Evolutionary conservation across 2,329 filamentous ascomycete genomes (phyloP).

Genomic region (Trichoderma guizhouense): DNA sequence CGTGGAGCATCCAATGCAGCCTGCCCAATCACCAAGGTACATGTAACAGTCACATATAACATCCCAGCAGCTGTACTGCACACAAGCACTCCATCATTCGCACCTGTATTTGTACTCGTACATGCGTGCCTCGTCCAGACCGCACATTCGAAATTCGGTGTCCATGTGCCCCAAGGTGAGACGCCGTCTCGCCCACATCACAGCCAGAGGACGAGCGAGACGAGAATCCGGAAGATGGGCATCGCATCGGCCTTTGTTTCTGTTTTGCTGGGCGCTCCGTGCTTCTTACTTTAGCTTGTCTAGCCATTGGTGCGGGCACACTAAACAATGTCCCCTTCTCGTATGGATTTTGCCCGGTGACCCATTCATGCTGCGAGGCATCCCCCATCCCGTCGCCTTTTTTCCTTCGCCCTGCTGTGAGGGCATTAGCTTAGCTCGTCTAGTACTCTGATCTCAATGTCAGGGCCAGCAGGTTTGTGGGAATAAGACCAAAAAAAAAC

Average conservation of each 20-base stretch:
- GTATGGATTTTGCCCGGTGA: slow-evolving; percentile 2
- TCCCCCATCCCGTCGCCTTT: background rate
- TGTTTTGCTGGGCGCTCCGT: background rate
- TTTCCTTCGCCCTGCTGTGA: background rate
- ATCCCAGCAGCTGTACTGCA: background rate
- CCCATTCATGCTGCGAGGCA: slow-evolving; percentile 10
- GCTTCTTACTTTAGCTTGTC: background rate
- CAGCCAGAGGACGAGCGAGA: background rate
- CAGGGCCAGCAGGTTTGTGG: background rate
- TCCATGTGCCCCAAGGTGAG: slow-evolving; percentile 11
- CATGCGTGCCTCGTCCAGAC: background rate
- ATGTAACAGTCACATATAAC: background rate
- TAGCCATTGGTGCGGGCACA: slow-evolving; percentile 3
- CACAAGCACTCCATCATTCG: no score
- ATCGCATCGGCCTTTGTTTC: background rate
- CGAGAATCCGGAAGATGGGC: background rate
- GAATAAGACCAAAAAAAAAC: background rate
- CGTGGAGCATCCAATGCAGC: background rate
- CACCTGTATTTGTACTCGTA: no score
- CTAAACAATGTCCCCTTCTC: background rate
- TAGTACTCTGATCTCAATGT: background rate
- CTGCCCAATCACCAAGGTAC: background rate
- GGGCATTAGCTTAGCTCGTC: background rate
- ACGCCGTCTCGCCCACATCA: background rate
- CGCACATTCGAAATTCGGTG: slow-evolving; percentile 10